Evolutionary conservation across 164 flowering plant species (phyloP), one percentile per base, ranked within the genome.

Genomic region (Akebia trifoliata): DNA sequence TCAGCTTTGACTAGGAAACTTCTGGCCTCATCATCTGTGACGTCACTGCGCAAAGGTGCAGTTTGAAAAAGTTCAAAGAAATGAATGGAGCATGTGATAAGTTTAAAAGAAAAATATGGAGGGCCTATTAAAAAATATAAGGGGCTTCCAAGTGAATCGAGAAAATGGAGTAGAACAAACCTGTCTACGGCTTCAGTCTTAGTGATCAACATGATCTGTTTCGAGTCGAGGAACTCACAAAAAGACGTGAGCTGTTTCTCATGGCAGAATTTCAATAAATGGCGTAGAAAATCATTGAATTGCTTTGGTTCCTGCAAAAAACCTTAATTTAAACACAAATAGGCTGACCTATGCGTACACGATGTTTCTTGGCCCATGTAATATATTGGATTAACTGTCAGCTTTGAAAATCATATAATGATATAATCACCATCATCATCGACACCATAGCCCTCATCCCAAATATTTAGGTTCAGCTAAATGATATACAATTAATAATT

Each of bases 181-280:
- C 98, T 88, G 81, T 88, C 98, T 53, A 44, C 22, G 24, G 96
- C 88, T 74, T 91, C 95, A 17, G 70, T 54, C 63, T 83, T 86
- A 63, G 83, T 72, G 57, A 91, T 88, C 69, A 86, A 62, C 18
- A 49, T 70, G 53, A 88, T 42, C 25, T 69, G 70, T 46, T 74
- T 73, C 14, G 83, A 69, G 22, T 60, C 72, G 50, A 91, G 84
- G 32, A 64, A 76, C 36, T 81, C 74, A 32, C 69, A 74, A 54
- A 91, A 83, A 65, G 61, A 62, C 15, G 30, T 44, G 14, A 79
- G 72, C 60, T 70, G 36, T 40, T 74, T 71, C 57, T 79, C 72
- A 53, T 53, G 69, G 70, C 88, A 84, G 62, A 68, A 78, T 28
- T 67, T 71, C 44, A 42, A 36, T 45, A 84, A 74, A 38, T 65